Evolutionary conservation across 2,329 filamentous ascomycete species (phyloP).

Genomic region (Byssoonygena ceratinophila): DNA sequence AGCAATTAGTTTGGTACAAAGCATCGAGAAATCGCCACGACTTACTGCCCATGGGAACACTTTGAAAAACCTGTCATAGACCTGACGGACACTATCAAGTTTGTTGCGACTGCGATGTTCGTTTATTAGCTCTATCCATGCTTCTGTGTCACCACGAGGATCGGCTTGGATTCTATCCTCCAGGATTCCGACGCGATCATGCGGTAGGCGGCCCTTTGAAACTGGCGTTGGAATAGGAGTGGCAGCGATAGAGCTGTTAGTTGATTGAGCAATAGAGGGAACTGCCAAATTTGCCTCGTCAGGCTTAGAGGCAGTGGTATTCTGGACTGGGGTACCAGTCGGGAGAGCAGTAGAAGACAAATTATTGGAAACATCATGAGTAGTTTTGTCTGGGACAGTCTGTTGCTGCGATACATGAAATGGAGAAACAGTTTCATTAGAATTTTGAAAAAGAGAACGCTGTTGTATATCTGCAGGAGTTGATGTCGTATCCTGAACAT

Average conservation of each 20-base stretch:
- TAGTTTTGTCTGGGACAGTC: constrained; percentile 42
- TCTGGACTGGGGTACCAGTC: constrained; percentile 38
- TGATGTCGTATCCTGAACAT: constrained; percentile 41
- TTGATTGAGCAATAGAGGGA: constrained; percentile 21
- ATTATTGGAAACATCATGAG: constrained; percentile 42
- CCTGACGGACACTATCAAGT: constrained; percentile 65
- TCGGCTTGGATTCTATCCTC: constrained; percentile 90
- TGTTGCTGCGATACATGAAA: constrained; percentile 53
- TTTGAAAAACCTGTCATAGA: constrained; percentile 77
- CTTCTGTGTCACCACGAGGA: constrained; percentile 80
- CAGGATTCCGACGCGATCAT: constrained; percentile 66
- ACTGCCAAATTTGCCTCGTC: constrained; percentile 16
- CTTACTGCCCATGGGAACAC: constrained; percentile 86
- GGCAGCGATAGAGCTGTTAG: constrained; percentile 32
- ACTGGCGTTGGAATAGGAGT: constrained; percentile 37
- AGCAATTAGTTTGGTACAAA: constrained; percentile 24
- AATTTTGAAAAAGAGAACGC: constrained; percentile 46
- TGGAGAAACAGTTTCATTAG: constrained; percentile 45
- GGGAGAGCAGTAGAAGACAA: constrained; percentile 40
- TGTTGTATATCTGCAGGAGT: constrained; percentile 42
- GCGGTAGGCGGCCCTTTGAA: constrained; percentile 49
- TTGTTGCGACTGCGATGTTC: constrained; percentile 75
- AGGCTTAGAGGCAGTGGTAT: constrained; percentile 30
- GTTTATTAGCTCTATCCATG: constrained; percentile 78
- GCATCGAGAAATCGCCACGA: constrained; percentile 21